Evolutionary conservation across 225 moss, liverwort and hornwort genomes (phyloP).

Genomic region (Physcomitrellopsis africana): DNA sequence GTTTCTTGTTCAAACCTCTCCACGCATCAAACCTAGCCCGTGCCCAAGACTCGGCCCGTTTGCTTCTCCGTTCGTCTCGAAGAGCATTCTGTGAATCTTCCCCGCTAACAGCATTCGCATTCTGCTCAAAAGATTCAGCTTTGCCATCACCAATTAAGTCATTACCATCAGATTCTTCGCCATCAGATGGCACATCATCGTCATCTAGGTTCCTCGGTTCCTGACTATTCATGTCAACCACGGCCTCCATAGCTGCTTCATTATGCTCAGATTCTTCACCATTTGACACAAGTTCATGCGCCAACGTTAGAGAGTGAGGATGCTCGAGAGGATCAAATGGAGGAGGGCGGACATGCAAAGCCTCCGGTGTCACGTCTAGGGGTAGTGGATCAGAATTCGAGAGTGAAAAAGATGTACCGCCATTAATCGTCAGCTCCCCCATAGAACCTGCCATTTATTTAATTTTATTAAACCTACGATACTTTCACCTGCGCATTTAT

Average conservation of each 20-base stretch:
- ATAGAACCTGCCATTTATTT: conserved; percentile 54
- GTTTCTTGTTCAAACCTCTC: conserved; percentile 55
- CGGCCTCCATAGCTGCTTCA: conserved; percentile 36
- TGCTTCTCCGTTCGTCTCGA: conserved; percentile 59
- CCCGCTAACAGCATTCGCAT: conserved; percentile 36
- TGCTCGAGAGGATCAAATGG: conserved; percentile 50
- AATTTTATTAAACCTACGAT: conserved; percentile 21
- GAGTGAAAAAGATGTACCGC: conserved; percentile 46
- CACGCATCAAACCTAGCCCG: conserved; percentile 71
- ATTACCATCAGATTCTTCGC: conserved; percentile 64
- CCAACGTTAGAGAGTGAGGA: conserved; percentile 46
- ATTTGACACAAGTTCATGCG: conserved; percentile 50
- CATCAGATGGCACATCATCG: conserved; percentile 58
- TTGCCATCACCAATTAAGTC: conserved; percentile 55
- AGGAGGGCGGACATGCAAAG: conserved; percentile 42
- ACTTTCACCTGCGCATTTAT: conserved; percentile 36
- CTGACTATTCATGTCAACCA: conserved; percentile 45
- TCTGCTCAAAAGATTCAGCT: conserved; percentile 48
- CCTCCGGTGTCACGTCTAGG: conserved; percentile 34
- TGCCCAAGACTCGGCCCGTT: conserved; percentile 74
- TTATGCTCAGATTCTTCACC: conserved; percentile 56
- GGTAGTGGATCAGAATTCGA: conserved; percentile 45
- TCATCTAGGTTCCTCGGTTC: conserved; percentile 44
- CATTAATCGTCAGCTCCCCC: conserved; percentile 48
- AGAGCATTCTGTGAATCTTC: conserved; percentile 53